Conservation (phyloP, 2,329 filamentous ascomycete genomes). For the Dactylellina sp. region DNA sequence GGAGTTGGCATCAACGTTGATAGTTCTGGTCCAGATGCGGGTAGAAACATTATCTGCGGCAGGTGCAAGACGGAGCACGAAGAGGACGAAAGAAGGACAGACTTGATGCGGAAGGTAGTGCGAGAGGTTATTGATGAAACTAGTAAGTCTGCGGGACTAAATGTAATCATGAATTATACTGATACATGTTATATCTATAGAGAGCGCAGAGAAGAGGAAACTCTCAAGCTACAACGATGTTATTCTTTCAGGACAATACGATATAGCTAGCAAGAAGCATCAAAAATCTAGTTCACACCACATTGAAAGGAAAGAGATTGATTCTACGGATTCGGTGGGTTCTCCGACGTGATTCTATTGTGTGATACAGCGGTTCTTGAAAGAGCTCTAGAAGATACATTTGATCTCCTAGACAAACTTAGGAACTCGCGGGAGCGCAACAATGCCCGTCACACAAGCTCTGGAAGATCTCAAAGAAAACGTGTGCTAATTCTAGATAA, state of each 20-base stretch:
- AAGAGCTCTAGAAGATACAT: too few species aligned
- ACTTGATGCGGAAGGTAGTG: constrained; percentile 35
- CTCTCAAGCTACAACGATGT: neutral
- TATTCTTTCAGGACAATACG: too few species aligned
- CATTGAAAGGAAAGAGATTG: neutral
- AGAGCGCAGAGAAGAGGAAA: neutral
- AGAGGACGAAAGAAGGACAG: constrained; percentile 20
- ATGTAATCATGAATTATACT: neutral
- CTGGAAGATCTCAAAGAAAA: too few species aligned
- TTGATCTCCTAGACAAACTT: too few species aligned
- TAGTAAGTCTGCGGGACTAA: constrained; percentile 11
- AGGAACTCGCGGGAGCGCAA: too few species aligned
- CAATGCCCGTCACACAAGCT: too few species aligned
- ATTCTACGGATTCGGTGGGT: constrained; percentile 1
- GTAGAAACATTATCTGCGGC: constrained; percentile 28
- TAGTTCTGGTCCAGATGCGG: neutral
- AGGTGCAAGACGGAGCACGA: constrained; percentile 17
- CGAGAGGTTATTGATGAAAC: constrained; percentile 36
- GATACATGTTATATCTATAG: neutral
- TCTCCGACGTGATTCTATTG: neutral
- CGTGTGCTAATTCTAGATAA: too few species aligned
- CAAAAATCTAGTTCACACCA: neutral
- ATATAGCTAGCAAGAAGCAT: too few species aligned
- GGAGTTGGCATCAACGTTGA: constrained; percentile 45
- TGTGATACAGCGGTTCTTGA: too few species aligned